Conservation (phyloP, 2,329 filamentous ascomycete species). For the Thielaviopsis populi region DNA sequence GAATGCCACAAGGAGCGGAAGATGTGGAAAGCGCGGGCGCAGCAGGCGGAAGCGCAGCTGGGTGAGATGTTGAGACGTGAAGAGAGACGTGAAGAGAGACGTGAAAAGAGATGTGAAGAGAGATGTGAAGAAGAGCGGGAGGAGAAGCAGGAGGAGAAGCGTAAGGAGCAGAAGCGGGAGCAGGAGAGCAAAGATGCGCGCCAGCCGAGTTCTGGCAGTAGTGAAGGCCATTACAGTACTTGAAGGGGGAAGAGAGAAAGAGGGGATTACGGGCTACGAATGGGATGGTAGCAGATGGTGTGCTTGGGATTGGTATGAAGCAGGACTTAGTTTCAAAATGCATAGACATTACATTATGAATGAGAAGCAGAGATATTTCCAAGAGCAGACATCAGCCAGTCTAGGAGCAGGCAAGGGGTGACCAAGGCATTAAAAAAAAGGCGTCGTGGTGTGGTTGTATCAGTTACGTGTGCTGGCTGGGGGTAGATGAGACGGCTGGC, state of each 20-base stretch:
- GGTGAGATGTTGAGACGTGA: constrained; percentile 26
- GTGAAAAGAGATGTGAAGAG: too few relatives aligned
- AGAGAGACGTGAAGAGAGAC: constrained; percentile 25
- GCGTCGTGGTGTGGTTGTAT: neutral
- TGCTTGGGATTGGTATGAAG: neutral
- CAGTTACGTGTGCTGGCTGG: neutral
- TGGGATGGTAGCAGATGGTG: neutral
- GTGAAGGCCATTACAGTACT: constrained; percentile 6
- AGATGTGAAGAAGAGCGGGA: too few relatives aligned
- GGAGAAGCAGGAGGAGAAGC: constrained; percentile 22
- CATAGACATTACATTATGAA: neutral
- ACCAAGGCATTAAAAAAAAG: neutral
- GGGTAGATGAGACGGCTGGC: neutral
- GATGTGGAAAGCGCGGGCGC: constrained; percentile 40
- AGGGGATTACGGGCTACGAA: neutral
- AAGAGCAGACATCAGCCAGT: neutral
- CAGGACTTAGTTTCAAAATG: neutral
- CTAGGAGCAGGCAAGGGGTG: too few relatives aligned
- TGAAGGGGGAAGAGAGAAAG: neutral
- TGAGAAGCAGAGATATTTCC: neutral
- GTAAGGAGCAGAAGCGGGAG: constrained; percentile 18
- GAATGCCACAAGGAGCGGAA: constrained; percentile 23
- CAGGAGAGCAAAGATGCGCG: neutral
- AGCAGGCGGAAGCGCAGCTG: constrained; percentile 39
- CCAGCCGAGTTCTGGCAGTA: neutral